Base-by-base conservation (phyloP, 2,329 filamentous ascomycete genomes). In the Diatrype stigma region DNA sequence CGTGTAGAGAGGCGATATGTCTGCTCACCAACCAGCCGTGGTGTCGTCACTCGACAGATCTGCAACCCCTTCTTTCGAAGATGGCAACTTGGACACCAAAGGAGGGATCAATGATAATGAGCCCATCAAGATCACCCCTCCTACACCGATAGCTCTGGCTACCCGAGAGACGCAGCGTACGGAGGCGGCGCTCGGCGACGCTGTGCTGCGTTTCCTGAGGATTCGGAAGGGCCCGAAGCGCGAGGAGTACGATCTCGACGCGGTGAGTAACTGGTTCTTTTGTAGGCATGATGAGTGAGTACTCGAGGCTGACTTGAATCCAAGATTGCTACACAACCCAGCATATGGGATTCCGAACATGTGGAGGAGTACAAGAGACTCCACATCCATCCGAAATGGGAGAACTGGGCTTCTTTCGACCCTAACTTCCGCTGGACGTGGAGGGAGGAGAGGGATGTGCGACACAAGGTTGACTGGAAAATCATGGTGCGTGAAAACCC, bases 271-370 rank as follows among this genome's bases (percentile, higher is more conserved):
- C 34, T 19, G 42, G 8, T 37, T 10, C n/a, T n/a, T n/a, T n/a
- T n/a, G n/a, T n/a, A n/a, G n/a, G n/a, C 14, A n/a, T 21, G 12
- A n/a, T 42, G 6, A 14, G 21, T 45, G 14, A 38, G 3, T 17
- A 17, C 7, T 17, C 10, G 10, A 30, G n/a, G 21, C 58, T 64
- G 34, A 64, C 49, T 21, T 3, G 26, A 10, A 42, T 32, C n/a
- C 8, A 45, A 69, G 66, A 54, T 65, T 45, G 67, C 67, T 17
- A 70, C 67, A 1, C 67, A 70, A 45, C 66, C 66, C 0, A 70
- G 68, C 30, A 69, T 70, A 2, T 70, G 67, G 67, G 67, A 70
- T 35, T 67, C 67, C 0, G 65, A 66, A 28, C 63, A 67, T 8
- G 32, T 69, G 16, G 67, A 70, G 40, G 60, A 69, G 35, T 69